Evolutionary conservation across 2,329 filamentous ascomycete genomes (phyloP).

Genomic region (Pseudocercospora fuligena): DNA sequence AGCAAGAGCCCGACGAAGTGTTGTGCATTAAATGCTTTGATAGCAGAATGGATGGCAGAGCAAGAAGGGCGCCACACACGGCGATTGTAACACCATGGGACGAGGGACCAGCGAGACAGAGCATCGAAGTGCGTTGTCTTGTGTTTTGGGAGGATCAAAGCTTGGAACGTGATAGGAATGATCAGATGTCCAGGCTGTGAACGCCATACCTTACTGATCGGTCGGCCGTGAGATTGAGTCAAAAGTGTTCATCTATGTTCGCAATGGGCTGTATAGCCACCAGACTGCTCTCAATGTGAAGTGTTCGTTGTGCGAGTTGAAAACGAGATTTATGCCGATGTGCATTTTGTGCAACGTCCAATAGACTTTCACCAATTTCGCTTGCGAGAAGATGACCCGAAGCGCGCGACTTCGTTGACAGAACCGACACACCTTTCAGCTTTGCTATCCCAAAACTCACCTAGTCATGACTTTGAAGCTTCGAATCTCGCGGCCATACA

Average conservation of each 20-base stretch:
- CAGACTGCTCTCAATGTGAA: not conserved
- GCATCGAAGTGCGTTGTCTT: conserved; percentile 2
- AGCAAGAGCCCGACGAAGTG: not conserved
- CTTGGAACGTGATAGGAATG: not conserved
- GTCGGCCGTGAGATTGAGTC: not conserved
- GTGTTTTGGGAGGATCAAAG: conserved; percentile 2
- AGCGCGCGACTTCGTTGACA: too few relatives aligned
- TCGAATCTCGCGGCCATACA: not conserved
- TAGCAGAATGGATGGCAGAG: not conserved
- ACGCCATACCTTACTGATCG: too few relatives aligned
- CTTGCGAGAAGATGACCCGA: not conserved
- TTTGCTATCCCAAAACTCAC: not conserved
- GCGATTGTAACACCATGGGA: not conserved
- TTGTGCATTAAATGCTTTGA: conserved; percentile 1
- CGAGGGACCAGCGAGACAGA: not conserved
- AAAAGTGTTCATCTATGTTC: not conserved
- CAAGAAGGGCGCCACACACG: not conserved
- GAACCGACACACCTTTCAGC: not conserved
- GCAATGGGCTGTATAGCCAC: not conserved
- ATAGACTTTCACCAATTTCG: not conserved
- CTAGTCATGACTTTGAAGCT: not conserved
- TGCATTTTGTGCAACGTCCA: not conserved
- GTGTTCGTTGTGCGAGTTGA: not conserved
- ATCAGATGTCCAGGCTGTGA: not conserved
- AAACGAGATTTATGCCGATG: not conserved